phyloP scores from a whole-genome alignment of 208 protist species.

The Histomonas meleagridis region DNA sequence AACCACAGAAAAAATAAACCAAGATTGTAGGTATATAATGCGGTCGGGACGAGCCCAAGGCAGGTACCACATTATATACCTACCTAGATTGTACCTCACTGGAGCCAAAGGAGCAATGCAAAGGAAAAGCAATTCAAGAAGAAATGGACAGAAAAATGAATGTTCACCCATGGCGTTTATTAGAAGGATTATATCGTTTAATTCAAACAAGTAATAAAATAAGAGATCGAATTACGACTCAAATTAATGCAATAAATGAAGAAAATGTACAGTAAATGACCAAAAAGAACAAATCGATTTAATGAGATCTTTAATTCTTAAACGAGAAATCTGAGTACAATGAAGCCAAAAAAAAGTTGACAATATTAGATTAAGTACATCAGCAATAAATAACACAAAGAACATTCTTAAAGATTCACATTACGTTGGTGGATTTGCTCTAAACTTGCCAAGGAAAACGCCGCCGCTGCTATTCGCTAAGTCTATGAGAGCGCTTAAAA shows the following conservation, averaged over 20 bases:
- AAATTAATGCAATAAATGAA: neutral
- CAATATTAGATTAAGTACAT: neutral
- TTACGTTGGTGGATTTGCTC: neutral
- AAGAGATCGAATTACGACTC: neutral
- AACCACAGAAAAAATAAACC: too few relatives aligned
- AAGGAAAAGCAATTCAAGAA: conserved; percentile 68
- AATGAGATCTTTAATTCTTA: neutral
- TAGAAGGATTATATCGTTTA: conserved; percentile 83
- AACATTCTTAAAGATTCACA: too few relatives aligned
- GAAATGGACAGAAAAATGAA: conserved; percentile 91
- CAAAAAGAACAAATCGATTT: neutral
- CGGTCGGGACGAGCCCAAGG: too few relatives aligned
- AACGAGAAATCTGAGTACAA: neutral
- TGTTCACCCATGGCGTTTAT: conserved; percentile 86
- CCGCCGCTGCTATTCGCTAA: neutral
- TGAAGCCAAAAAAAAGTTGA: neutral
- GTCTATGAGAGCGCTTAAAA: neutral
- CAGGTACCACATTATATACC: too few relatives aligned
- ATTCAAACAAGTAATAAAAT: conserved; percentile 63
- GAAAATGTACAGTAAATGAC: neutral
- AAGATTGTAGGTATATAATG: too few relatives aligned
- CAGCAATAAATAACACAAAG: neutral
- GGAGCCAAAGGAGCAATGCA: conserved; percentile 45
- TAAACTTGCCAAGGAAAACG: neutral
- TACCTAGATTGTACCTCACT: too few relatives aligned